These are phyloP conservation scores for Moesziomyces antarcticus DNA, from an alignment of 1,284 basidiomycete species.

Conservation along the genomic window DNA sequence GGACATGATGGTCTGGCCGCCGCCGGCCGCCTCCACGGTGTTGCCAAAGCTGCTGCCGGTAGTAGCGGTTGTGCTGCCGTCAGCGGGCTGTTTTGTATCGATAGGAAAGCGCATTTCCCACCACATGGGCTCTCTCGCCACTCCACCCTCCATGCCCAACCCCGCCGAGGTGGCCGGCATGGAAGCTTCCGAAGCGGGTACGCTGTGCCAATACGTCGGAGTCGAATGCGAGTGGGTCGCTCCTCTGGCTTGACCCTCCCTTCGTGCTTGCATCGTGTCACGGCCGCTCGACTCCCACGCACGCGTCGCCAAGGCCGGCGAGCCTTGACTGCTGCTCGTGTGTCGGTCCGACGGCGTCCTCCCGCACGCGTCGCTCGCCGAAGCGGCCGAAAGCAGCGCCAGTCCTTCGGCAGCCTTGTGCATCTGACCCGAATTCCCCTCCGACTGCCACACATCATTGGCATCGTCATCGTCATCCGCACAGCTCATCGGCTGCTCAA, in stretches of 20 bases:
- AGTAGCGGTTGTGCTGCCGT: background rate
- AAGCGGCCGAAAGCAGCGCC: conserved; percentile 29
- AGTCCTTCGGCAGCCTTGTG: conserved; percentile 36
- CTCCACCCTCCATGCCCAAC: background rate
- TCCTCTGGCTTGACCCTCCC: background rate
- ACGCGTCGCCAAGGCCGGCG: conserved; percentile 1
- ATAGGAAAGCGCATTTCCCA: conserved; percentile 16
- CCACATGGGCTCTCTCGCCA: conserved; percentile 26
- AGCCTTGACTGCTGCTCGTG: conserved; percentile 1
- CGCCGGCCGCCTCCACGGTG: background rate
- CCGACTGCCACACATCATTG: conserved; percentile 20
- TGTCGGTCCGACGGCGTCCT: conserved; percentile 9
- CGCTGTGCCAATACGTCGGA: background rate
- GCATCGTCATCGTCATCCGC: conserved; percentile 5
- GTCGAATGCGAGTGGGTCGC: background rate
- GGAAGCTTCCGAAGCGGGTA: background rate
- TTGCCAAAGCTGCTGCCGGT: background rate
- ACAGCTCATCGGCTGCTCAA: conserved; percentile 1
- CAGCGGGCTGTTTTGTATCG: background rate
- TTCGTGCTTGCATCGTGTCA: background rate
- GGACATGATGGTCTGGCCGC: conserved; percentile 16
- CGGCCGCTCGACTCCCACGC: conserved; percentile 3
- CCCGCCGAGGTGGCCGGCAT: background rate
- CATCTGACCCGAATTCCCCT: conserved; percentile 16
- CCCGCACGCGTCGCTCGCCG: conserved; percentile 6